These are phyloP conservation scores for Penicillium maclennaniae DNA, from an alignment of 495 filamentous ascomycete species.

Conservation along the genomic window DNA sequence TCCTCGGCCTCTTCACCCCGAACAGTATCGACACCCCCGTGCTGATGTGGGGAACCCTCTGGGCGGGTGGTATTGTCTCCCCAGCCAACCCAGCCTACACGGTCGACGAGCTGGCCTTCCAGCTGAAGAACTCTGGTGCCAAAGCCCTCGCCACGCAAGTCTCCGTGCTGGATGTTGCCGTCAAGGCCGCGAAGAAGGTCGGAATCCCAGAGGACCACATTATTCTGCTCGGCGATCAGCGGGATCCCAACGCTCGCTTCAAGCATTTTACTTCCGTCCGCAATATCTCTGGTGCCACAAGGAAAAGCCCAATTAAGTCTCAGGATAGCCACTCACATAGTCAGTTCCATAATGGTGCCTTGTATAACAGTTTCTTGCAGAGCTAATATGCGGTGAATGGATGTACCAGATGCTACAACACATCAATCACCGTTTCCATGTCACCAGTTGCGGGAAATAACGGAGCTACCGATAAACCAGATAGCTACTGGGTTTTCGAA, in stretches of 20 bases:
- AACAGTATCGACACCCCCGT: constrained; percentile 72
- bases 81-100: constrained; percentile 90
- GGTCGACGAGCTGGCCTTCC: constrained; percentile 79
- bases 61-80: constrained; percentile 77
- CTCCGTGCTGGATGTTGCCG: constrained; percentile 56
- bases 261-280: constrained; percentile 76
- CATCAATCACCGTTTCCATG: too few relatives aligned
- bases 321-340: too few relatives aligned
- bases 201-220: constrained; percentile 64
- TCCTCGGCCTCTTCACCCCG: constrained; percentile 65
- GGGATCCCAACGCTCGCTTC: constrained; percentile 53
- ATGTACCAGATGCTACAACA: too few relatives aligned
- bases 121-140: constrained; percentile 76
- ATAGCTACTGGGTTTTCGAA: too few relatives aligned
- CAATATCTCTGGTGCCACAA: constrained; percentile 50
- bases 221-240: constrained; percentile 73
- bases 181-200: constrained; percentile 61
- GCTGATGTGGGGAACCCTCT: constrained; percentile 74
- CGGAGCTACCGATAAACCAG: too few relatives aligned
- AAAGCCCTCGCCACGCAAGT: constrained; percentile 73
- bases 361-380: too few relatives aligned
- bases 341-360: too few relatives aligned
- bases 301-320: too few relatives aligned
- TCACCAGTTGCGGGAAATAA: too few relatives aligned
- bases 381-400: too few relatives aligned